These are phyloP conservation scores for Thielaviopsis populi DNA, from an alignment of 2,329 filamentous ascomycete species.

Conservation along the genomic window DNA sequence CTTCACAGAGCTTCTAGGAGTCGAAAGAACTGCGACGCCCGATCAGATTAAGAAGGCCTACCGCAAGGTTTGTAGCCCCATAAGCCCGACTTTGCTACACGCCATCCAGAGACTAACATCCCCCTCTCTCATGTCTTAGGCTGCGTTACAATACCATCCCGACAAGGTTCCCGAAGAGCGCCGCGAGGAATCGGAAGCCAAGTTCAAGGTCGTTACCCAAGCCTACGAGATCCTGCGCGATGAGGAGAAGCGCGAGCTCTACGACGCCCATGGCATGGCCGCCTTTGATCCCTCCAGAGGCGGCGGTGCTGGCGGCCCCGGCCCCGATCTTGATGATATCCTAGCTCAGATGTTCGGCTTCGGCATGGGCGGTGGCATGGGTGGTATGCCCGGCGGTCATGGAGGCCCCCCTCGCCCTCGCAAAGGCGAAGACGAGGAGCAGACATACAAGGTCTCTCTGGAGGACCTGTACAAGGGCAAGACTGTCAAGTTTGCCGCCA, in stretches of 20 bases:
- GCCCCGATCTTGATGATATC: slow-evolving; percentile 81
- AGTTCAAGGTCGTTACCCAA: slow-evolving; percentile 84
- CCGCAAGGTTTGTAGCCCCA: slow-evolving; percentile 53
- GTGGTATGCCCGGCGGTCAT: slow-evolving; percentile 27
- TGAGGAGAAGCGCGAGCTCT: slow-evolving; percentile 80
- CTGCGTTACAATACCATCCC: slow-evolving; percentile 76
- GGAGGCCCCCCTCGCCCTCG: slow-evolving; percentile 45
- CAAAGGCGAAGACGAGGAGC: slow-evolving; percentile 70
- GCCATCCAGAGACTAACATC: background rate
- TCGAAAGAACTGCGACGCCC: slow-evolving; percentile 55
- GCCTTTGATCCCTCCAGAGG: slow-evolving; percentile 71
- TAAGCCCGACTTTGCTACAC: background rate
- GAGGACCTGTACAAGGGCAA: slow-evolving; percentile 98
- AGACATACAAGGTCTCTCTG: slow-evolving; percentile 76
- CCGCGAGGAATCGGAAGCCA: slow-evolving; percentile 70
- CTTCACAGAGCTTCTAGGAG: slow-evolving; percentile 56
- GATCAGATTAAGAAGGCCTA: slow-evolving; percentile 91
- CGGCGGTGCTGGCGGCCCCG: slow-evolving; percentile 35
- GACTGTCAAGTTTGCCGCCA: slow-evolving; percentile 87
- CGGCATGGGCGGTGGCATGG: slow-evolving; percentile 36
- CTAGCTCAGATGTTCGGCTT: slow-evolving; percentile 83
- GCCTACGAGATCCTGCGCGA: slow-evolving; percentile 97
- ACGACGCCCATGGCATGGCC: slow-evolving; percentile 90
- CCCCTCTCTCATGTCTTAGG: slow-evolving; percentile 33
- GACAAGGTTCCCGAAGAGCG: slow-evolving; percentile 87